These are phyloP conservation scores for Calonectria leucothoes DNA, from an alignment of 2,329 filamentous ascomycete genomes.

Conservation along the genomic window DNA sequence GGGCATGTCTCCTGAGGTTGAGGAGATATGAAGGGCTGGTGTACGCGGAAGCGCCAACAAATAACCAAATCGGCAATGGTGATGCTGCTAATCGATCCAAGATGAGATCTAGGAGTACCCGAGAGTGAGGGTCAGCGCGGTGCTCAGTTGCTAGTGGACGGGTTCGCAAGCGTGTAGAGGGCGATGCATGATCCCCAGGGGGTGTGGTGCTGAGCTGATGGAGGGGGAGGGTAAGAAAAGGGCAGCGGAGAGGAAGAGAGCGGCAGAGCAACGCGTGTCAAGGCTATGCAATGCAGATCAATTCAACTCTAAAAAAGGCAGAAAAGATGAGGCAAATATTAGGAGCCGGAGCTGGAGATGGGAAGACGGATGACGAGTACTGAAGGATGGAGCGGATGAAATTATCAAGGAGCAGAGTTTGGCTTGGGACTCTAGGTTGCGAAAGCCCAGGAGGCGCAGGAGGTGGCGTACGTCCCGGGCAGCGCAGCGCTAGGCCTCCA, in stretches of 20 bases:
- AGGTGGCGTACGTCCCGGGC: conserved; percentile 43
- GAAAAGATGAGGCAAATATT: neutral
- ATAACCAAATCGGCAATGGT: neutral
- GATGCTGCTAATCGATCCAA: neutral
- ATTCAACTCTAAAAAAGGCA: conserved; percentile 8
- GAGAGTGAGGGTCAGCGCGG: conserved; percentile 23
- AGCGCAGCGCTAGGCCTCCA: conserved; percentile 1
- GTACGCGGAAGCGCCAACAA: neutral
- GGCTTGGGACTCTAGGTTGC: conserved; percentile 21
- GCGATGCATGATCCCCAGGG: conserved; percentile 16
- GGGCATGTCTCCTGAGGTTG: conserved; percentile 62
- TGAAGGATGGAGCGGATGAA: conserved; percentile 15
- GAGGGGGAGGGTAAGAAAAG: neutral
- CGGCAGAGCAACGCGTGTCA: neutral
- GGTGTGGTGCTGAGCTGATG: neutral
- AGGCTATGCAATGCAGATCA: conserved; percentile 11
- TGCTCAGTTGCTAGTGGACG: conserved; percentile 13
- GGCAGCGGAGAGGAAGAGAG: neutral
- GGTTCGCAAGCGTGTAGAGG: conserved; percentile 10
- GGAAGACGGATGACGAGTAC: neutral
- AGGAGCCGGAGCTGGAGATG: conserved; percentile 3
- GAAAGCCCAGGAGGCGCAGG: conserved; percentile 42
- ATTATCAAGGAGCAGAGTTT: conserved; percentile 26
- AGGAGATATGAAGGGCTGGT: conserved; percentile 9
- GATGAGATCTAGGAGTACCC: conserved; percentile 12